phyloP scores from a whole-genome alignment of 2,329 filamentous ascomycete species.

The Penicillium decumbens region DNA sequence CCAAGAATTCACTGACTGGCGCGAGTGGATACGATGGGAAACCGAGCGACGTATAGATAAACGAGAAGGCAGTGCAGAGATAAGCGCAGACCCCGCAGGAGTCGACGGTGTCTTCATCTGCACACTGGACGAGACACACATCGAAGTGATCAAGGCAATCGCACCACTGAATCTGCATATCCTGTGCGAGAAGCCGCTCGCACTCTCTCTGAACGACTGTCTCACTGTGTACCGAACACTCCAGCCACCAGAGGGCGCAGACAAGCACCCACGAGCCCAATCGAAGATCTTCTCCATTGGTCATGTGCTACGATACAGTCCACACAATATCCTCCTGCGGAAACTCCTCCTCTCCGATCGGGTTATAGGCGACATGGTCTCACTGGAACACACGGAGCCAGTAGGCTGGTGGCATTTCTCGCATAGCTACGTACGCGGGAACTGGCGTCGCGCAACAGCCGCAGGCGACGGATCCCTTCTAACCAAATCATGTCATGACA shows the following conservation, averaged over 20 bases:
- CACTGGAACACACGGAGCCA: conserved; percentile 86
- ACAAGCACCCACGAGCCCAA: conserved; percentile 17
- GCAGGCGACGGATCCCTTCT: conserved; percentile 72
- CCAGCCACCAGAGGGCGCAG: conserved; percentile 19
- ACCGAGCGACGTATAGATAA: conserved; percentile 46
- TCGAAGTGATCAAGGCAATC: conserved; percentile 70
- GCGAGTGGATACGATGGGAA: conserved; percentile 71
- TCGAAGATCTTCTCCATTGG: conserved; percentile 76
- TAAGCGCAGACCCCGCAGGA: conserved; percentile 47
- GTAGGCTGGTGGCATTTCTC: conserved; percentile 96
- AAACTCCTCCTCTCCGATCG: conserved; percentile 69
- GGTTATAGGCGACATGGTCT: conserved; percentile 77
- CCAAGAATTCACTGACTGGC: conserved; percentile 70
- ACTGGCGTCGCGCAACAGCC: conserved; percentile 78
- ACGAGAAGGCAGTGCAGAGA: conserved; percentile 32
- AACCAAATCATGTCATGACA: conserved; percentile 94
- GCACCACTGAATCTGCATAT: conserved; percentile 69
- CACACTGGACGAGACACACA: conserved; percentile 84
- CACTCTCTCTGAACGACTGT: conserved; percentile 73
- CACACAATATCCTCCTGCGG: conserved; percentile 81
- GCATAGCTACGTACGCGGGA: conserved; percentile 84
- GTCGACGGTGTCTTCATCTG: conserved; percentile 66
- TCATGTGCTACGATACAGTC: conserved; percentile 88
- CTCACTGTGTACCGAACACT: conserved; percentile 58
- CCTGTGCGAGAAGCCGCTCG: conserved; percentile 92